Base-by-base conservation (phyloP, 192 early-diverging fungal species). In the Geosiphon pyriformis region DNA sequence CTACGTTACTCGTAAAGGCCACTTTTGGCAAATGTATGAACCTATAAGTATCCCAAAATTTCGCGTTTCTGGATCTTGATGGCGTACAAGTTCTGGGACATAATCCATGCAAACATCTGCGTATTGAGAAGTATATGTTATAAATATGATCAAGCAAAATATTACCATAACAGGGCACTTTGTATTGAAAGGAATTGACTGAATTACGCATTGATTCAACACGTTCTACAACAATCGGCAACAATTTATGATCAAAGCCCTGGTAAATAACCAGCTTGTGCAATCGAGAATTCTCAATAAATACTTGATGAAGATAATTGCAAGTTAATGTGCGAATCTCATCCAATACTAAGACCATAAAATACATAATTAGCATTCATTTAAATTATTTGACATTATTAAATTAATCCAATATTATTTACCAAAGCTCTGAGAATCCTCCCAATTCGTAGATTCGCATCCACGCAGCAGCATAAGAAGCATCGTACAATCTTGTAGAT, bases 261-360 rank as follows among this genome's bases (percentile, higher is more conserved):
- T 88, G 84, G 48, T 86, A 85, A 66, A 83, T 81, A 2, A 88
- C 47, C 7, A 83, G 72, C 65, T 86, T 86, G 48, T 75, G 76
- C 27, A 85, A 68, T 6, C 76, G 52, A 35, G 74, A 71, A 42
- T 86, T 79, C 46, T 85, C 82, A 53, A 88, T 75, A 63, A 86
- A 88, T 7, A 81, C 67, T 4, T 74, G 71, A 68, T 88, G 84
- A 26, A 88, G 72, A 70, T 81, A 88, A 33, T 74, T 72, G 57
- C 77, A 88, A 10, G 83, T 70, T 61, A 79, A 70, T 11, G 68
- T 32, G 17, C 56, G 33, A 51, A 78, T 25, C 48, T 51, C 7
- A 61, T 71, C 65, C 25, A 72, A 37, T 3, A 37, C 56, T 1
- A 33, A 6, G 6, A 42, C 6, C 37, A 42, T 10, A 42, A 27